phyloP scores from a whole-genome alignment of 2,329 filamentous ascomycete species.

The Cytospora piceicola region DNA sequence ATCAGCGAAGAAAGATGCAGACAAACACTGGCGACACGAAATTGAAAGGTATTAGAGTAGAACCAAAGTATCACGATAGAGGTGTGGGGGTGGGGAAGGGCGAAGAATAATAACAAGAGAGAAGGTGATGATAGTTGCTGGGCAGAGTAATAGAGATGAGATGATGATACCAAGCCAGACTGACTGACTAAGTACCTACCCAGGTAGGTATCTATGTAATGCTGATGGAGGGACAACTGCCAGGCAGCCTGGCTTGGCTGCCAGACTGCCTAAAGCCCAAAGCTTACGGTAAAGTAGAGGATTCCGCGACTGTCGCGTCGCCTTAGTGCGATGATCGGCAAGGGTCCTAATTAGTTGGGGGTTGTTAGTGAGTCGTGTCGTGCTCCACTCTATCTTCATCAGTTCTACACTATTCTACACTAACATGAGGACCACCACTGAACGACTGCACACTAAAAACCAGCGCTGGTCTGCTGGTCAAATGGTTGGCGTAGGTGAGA shows the following conservation, averaged over 20 bases:
- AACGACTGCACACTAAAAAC: too few relatives aligned
- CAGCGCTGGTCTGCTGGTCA: too few relatives aligned
- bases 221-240: neutral
- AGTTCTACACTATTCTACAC: too few relatives aligned
- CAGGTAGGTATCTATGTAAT: neutral
- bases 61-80: conserved; percentile 2
- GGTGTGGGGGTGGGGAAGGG: too few relatives aligned
- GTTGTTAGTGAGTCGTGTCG: neutral
- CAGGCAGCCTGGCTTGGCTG: too few relatives aligned
- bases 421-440: too few relatives aligned
- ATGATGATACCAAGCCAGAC: too few relatives aligned
- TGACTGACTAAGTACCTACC: too few relatives aligned
- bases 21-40: neutral
- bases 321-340: neutral
- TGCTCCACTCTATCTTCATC: too few relatives aligned
- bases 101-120: neutral
- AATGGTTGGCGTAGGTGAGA: too few relatives aligned
- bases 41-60: conserved; percentile 21
- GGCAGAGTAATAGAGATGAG: neutral
- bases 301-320: neutral
- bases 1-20: neutral
- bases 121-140: neutral
- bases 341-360: neutral
- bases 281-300: neutral
- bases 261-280: too few relatives aligned